Evolutionary conservation across 495 filamentous ascomycete genomes (phyloP).

Genomic region (Aspergillus coremiiformis): DNA sequence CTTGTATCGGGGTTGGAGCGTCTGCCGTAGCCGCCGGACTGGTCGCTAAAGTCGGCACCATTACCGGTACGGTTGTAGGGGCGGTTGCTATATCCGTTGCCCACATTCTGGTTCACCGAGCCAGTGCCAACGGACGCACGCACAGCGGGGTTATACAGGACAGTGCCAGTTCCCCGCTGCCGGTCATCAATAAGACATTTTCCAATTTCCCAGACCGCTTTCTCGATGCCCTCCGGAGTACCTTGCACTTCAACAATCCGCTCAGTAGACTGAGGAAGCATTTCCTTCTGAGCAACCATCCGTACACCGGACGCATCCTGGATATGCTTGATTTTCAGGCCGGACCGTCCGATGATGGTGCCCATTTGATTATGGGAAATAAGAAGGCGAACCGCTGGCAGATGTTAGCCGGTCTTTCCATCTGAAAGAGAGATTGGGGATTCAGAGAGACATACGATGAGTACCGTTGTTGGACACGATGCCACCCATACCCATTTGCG

Average conservation of each 20-base stretch:
- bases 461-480: constrained; percentile 77
- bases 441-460: constrained; percentile 64
- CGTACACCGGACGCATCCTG: constrained; percentile 94
- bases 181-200: constrained; percentile 97
- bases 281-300: constrained; percentile 99
- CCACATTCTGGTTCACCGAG: constrained; percentile 14
- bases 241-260: constrained; percentile 95
- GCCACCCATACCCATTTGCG: constrained; percentile 90
- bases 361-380: constrained; percentile 99
- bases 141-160: constrained; percentile 93
- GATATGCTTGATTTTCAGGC: constrained; percentile 98
- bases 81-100: constrained; percentile 54
- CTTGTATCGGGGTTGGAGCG: constrained; percentile 75
- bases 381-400: constrained; percentile 81
- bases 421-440: neutral
- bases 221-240: constrained; percentile 86
- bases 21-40: constrained; percentile 55
- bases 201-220: constrained; percentile 96
- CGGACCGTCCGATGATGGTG: constrained; percentile 93
- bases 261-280: constrained; percentile 99
- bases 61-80: constrained; percentile 91
- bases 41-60: constrained; percentile 94
- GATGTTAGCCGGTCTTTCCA: constrained; percentile 23
- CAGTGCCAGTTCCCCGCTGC: constrained; percentile 91
- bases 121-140: constrained; percentile 56